Evolutionary conservation across 768 basidiomycete genomes (phyloP).

Genomic region (Pleurotus tuoliensis): DNA sequence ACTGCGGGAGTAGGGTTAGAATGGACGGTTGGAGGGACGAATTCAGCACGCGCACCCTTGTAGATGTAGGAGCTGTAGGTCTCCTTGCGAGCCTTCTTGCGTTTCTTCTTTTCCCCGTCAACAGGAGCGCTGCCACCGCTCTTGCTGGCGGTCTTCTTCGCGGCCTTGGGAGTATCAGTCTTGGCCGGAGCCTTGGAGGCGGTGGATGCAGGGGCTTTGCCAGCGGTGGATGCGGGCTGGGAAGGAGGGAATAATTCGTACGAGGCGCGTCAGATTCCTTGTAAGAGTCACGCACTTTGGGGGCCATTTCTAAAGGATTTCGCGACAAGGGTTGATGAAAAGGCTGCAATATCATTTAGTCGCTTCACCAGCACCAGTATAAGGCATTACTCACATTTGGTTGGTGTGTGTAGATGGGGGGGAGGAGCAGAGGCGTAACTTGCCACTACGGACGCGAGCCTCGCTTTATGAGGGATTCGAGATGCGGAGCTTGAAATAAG

Average conservation of each 20-base stretch:
- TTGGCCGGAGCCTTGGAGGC: constrained; percentile 63
- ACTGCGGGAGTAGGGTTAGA: constrained; percentile 39
- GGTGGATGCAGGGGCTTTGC: constrained; percentile 63
- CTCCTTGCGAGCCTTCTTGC: constrained; percentile 76
- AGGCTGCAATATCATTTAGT: constrained; percentile 1
- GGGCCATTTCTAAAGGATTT: constrained; percentile 25
- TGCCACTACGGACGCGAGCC: constrained; percentile 7
- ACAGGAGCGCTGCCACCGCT: constrained; percentile 34
- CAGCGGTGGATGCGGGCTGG: constrained; percentile 69
- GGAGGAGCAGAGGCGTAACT: constrained; percentile 9
- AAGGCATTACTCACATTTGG: too few relatives aligned
- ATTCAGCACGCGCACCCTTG: constrained; percentile 49
- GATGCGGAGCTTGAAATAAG: constrained; percentile 11
- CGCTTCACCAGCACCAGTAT: neutral
- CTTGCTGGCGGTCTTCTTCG: constrained; percentile 62
- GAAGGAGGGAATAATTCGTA: constrained; percentile 11
- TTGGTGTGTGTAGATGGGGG: constrained; percentile 7
- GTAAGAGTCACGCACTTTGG: constrained; percentile 25
- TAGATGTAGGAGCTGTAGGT: constrained; percentile 86
- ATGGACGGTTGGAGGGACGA: neutral
- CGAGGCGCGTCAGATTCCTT: neutral
- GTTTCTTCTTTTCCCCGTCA: constrained; percentile 76
- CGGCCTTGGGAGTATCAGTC: constrained; percentile 42
- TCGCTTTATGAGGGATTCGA: constrained; percentile 9
- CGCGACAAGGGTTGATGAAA: neutral